Evolutionary conservation across 2,329 filamentous ascomycete genomes (phyloP).

Genomic region (Trichoderma aggressivum): DNA sequence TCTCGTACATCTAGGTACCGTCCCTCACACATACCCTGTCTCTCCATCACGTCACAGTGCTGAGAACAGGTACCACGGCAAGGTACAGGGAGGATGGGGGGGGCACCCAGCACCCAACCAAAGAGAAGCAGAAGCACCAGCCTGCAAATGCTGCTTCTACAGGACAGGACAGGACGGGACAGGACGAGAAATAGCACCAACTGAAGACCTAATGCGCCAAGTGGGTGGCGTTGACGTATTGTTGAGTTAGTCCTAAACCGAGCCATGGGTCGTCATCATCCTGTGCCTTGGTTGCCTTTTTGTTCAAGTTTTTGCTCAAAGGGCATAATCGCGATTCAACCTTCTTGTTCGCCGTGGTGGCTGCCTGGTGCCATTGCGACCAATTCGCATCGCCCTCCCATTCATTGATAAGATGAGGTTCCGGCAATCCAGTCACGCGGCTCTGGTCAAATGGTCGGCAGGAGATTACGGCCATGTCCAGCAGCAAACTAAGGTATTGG

Average conservation of each 20-base stretch:
- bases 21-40: not conserved
- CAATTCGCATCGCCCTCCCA: not conserved
- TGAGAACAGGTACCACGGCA: not conserved
- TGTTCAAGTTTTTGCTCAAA: not conserved
- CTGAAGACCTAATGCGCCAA: not conserved
- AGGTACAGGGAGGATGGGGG: not conserved
- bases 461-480: not conserved
- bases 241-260: not conserved
- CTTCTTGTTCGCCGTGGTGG: not conserved
- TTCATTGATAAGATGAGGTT: not conserved
- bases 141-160: not conserved
- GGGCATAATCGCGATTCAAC: not conserved
- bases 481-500: not conserved
- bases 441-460: not conserved
- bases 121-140: not conserved
- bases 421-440: not conserved
- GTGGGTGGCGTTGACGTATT: slow-evolving; percentile 10
- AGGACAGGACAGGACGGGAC: not conserved
- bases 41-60: not conserved
- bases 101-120: not conserved
- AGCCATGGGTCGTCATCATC: slow-evolving; percentile 1
- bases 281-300: not conserved
- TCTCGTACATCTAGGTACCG: not conserved
- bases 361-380: not conserved
- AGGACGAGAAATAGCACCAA: not conserved